Base-by-base conservation (phyloP, 2,329 filamentous ascomycete genomes). In the Calonectria ilicicola region DNA sequence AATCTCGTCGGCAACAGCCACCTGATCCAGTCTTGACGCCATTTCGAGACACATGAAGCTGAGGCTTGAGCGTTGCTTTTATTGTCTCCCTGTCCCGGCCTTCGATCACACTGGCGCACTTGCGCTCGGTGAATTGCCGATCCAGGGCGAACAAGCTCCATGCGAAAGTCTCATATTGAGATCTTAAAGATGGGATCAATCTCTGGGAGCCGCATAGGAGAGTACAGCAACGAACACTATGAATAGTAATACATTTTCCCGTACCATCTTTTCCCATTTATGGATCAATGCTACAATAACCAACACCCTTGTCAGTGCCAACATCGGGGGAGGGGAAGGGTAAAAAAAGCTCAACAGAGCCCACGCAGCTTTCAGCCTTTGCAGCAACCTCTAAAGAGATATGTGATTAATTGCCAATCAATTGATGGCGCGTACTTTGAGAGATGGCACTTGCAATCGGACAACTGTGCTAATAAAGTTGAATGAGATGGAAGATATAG, bases 391-490 rank as follows among this genome's bases (percentile, higher is more conserved):
- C n/a, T 21, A 44, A 51, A 44, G n/a, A 26, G 35, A 53, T 53
- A 23, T 44, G 44, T 32, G n/a, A 63, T 44, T 19, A 29, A 27
- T 26, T 23, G 47, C 26, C n/a, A 26, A 62, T 42, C 15, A 26
- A 29, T 46, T 32, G 26, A 27, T 49, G 44, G 46, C 23, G 15
- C 38, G 23, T 51, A 12, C 17, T 40, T 12, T 12, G 29, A 12
- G 32, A 27, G 21, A 29, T 21, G 29, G 32, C 42, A 44, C 27
- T 70, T 70, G 35, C 62, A 53, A 76, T 76, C 72, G 74, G 71
- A 38, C 49, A 64, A 70, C 64, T 56, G 38, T 26, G 19, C n/a
- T 32, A 47, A 49, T 42, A 68, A 67, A 38, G 44, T 65, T 53
- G 65, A 70, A 77, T 70, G 72, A 74, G 71, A 47, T 42, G 19